Evolutionary conservation across 1,139 yeast genomes (phyloP), one percentile per base, ranked within the genome.

Genomic region (Scheffersomyces quercinus): DNA sequence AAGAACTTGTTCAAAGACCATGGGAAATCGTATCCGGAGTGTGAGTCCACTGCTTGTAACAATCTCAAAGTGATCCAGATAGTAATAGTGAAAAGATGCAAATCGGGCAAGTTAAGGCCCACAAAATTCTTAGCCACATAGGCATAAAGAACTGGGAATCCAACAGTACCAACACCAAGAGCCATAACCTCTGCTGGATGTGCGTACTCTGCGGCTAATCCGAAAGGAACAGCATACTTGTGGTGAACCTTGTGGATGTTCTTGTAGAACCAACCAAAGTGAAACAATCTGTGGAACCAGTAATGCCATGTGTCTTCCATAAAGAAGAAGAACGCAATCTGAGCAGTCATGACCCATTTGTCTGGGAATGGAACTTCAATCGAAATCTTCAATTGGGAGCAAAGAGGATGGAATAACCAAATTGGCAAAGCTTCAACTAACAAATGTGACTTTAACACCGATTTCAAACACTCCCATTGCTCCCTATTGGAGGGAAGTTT

Each of bases 11-110:
- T 91, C 62, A 91, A 77, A 5, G 97, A 88, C 90, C 95, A 85
- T 45, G 98, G 97, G 79, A 91, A 91, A 60, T 91, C 97, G 68
- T 91, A 91, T 45, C 98, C 98, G 1, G 97, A 89, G 66, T 91
- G 98, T 29, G 97, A 86, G 64, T 91, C 98, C 44, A 91, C 90
- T 7, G 98, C 98, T 70, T 91, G 98, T 70, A 85, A 83, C 54
- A 91, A 80, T 62, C 98, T 81, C 54, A 88, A 66, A n/a, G 87
- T 78, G 56, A 91, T 86, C 98, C 98, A 91, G 40, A 82, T 55
- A 56, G 88, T 81, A 48, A 91, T 80, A 6, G 98, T 91, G 67
- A 88, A 82, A 54, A 91, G 70, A 64, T 91, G 98, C 60, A 90
- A 75, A 29, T 85, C 79, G 51, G 87, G 79, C 59, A 82, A 75